Evolutionary conservation across 2,329 filamentous ascomycete genomes (phyloP).

Genomic region (Aurifilum marmelostoma): DNA sequence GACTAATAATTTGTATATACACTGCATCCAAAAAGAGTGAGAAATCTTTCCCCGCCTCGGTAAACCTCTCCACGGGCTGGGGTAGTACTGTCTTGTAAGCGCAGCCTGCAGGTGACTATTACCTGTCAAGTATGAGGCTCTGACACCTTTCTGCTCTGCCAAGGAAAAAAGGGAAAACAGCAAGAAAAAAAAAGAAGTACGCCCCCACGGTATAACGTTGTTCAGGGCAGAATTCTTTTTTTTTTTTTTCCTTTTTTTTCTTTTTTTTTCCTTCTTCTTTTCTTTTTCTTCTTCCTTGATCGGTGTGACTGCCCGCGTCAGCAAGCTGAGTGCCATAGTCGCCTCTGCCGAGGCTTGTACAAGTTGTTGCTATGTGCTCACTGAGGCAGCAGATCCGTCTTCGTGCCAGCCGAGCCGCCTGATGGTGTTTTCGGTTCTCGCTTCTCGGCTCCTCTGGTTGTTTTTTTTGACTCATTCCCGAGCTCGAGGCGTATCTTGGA

Average conservation of each 20-base stretch:
- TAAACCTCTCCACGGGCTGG: no score
- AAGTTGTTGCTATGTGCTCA: neutral
- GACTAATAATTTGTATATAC: neutral
- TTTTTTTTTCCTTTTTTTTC: no score
- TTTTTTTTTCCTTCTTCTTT: neutral
- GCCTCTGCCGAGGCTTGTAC: neutral
- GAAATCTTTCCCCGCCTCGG: neutral
- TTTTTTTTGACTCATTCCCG: neutral
- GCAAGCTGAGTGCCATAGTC: neutral
- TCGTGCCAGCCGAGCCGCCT: no score
- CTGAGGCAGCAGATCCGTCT: neutral
- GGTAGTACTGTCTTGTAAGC: neutral
- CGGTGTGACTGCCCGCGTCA: neutral
- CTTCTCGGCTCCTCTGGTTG: neutral
- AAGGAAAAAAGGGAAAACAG: neutral
- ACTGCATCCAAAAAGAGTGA: neutral
- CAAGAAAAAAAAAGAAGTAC: no score
- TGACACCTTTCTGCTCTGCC: neutral
- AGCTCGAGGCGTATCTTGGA: neutral
- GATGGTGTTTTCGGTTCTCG: neutral
- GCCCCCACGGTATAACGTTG: neutral
- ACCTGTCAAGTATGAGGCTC: neutral
- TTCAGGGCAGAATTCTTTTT: neutral
- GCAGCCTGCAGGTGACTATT: neutral
- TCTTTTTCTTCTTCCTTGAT: no score